These are phyloP conservation scores for Pestalotiopsis sp. DNA, from an alignment of 2,329 filamentous ascomycete species.

Conservation along the genomic window DNA sequence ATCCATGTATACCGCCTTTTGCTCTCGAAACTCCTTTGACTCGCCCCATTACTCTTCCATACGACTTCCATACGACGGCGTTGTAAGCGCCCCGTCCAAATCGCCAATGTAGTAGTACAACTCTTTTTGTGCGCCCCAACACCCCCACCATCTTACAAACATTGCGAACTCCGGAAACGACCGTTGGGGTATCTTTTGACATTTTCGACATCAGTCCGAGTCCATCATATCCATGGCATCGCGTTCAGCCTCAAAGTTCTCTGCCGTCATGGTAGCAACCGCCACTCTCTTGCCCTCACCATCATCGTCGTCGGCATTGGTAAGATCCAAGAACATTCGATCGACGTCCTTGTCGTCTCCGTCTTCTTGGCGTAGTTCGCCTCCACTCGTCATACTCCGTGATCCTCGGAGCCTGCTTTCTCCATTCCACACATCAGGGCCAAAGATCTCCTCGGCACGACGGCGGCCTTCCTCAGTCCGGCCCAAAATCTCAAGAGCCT, in stretches of 20 bases:
- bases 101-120: neutral
- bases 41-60: neutral
- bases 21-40: slow-evolving; percentile 16
- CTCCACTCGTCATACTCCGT: slow-evolving; percentile 25
- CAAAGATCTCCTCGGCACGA: slow-evolving; percentile 55
- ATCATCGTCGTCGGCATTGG: slow-evolving; percentile 51
- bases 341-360: slow-evolving; percentile 53
- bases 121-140: neutral
- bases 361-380: slow-evolving; percentile 30
- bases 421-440: slow-evolving; percentile 48
- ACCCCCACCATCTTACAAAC: neutral
- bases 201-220: slow-evolving; percentile 18
- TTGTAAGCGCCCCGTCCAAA: neutral
- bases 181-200: neutral
- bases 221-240: slow-evolving; percentile 37
- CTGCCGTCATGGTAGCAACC: slow-evolving; percentile 32
- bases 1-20: slow-evolving; percentile 13
- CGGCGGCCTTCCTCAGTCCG: slow-evolving; percentile 53
- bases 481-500: slow-evolving; percentile 55
- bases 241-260: slow-evolving; percentile 36
- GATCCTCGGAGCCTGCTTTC: slow-evolving; percentile 24
- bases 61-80: neutral
- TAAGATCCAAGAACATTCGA: slow-evolving; percentile 60
- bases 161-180: neutral
- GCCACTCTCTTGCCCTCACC: slow-evolving; percentile 42